These are phyloP conservation scores for Colletotrichum sp. DNA, from an alignment of 2,329 filamentous ascomycete genomes.

Conservation along the genomic window DNA sequence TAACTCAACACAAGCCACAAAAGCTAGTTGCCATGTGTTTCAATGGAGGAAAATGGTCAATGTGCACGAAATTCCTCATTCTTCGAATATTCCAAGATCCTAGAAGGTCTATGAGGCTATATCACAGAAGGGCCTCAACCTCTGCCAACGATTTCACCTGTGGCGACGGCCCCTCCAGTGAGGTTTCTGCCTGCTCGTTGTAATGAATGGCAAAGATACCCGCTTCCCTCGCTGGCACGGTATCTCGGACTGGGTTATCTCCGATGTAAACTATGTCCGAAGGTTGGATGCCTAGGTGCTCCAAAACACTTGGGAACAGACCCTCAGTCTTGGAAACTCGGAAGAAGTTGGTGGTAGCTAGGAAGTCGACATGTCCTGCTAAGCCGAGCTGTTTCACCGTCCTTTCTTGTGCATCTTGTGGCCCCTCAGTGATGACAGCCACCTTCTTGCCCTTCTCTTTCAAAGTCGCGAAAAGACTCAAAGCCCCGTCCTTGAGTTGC, in stretches of 20 bases:
- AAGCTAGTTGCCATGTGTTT: not conserved
- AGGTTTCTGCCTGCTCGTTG: slow-evolving; percentile 20
- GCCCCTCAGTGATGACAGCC: slow-evolving; percentile 50
- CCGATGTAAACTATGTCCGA: slow-evolving; percentile 33
- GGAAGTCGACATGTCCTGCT: slow-evolving; percentile 29
- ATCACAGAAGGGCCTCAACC: slow-evolving; percentile 19
- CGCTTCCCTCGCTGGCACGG: slow-evolving; percentile 29
- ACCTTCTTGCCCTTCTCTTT: slow-evolving; percentile 41
- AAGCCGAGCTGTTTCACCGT: slow-evolving; percentile 39
- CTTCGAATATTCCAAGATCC: not conserved
- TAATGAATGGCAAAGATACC: slow-evolving; percentile 34
- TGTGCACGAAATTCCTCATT: not conserved
- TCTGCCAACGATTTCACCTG: slow-evolving; percentile 21
- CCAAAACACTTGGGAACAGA: slow-evolving; percentile 30
- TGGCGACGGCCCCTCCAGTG: slow-evolving; percentile 8
- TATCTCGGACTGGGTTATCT: slow-evolving; percentile 32
- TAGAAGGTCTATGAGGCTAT: not conserved
- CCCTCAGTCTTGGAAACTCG: slow-evolving; percentile 30
- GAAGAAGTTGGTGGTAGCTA: slow-evolving; percentile 36
- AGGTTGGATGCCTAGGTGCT: slow-evolving; percentile 27
- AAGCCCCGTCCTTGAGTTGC: slow-evolving; percentile 39
- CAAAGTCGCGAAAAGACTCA: slow-evolving; percentile 37
- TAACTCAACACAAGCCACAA: not conserved
- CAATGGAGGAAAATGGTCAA: not conserved
- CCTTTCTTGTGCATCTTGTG: slow-evolving; percentile 50